Evolutionary conservation across 208 protist species (phyloP), one percentile per base, ranked within the genome.

Genomic region (Acanthamoeba castellanii): DNA sequence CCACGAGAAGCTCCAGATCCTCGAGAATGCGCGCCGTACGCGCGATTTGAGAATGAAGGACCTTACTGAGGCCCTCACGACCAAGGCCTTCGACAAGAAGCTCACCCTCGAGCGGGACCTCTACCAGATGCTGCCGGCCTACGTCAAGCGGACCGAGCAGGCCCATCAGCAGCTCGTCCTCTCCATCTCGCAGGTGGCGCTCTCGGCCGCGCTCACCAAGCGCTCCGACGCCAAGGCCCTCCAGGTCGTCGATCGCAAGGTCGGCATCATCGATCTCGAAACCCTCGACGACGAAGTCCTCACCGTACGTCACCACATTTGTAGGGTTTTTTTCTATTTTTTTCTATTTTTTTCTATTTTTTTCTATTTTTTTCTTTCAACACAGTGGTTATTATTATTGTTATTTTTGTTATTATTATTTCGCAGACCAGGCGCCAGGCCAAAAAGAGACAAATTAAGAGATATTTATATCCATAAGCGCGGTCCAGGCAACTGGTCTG

Each of bases 91-190:
- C 66, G 66, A 72, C 30, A 34, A 20, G 66, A 37, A 27, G 22
- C 66, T 72, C 30, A 27, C 9, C 3, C 66, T 72, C n/a, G 66
- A 72, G 66, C 9, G 22, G 7, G 22, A 72, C n/a, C 66, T 72
- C 66, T 72, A 72, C 22, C n/a, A 72, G 1, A 13, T 72, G 14
- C 66, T 72, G n/a, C 66, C 66, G 66, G 66, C 66, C 66, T 72
- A 72, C 66, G 66, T 72, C 18, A 72, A 14, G 7, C 9, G 30
- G 7, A 72, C 11, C 66, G 66, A 72, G 66, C 11, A 27, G 18
- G 66, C 66, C 66, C 66, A 72, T 20, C n/a, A 72, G 66, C 66
- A 72, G 66, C 66, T 72, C 66, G 9, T 27, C 66, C 66, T 72
- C n/a, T 27, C 66, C 66, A 27, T 72, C 66, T 8, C 66, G n/a